Evolutionary conservation across 441 rosid genomes (phyloP), one percentile per base, ranked within the genome.

Genomic region (Mallotus japonicus): DNA sequence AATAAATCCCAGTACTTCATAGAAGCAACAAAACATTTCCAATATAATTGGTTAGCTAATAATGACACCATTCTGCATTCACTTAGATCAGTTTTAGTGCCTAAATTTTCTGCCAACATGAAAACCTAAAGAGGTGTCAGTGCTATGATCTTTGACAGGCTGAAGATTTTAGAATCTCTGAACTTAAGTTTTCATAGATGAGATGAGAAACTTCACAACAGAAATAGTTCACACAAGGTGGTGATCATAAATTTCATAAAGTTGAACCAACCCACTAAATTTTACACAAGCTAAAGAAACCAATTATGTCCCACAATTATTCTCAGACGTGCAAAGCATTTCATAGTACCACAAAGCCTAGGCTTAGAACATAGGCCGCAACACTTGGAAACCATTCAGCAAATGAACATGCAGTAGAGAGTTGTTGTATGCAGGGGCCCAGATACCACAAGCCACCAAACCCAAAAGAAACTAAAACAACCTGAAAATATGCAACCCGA

Each of bases 391-490:
- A 24, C 11, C 57, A 15, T 12, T 7, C 1, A 15, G 10, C 34
- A 54, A 67, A 49, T 4, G 19, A 9, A 42, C 19, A 42, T 63
- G 28, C 51, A 16, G 8, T 12, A 37, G 19, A 3, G 66, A 37
- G 4, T 16, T 40, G 50, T 16, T 8, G 3, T n/a, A 2, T 37
- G 47, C 46, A 32, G 2, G 70, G 71, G 71, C 65, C 20, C 37
- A 63, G n/a, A 12, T 58, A 8, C 20, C 8, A 24, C 49, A 58
- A 64, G 51, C 61, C 76, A 54, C 70, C 49, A 17, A 17, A 44
- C 62, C 40, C 28, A 55, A 42, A 8, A 37, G 40, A 37, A 37
- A 37, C 40, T 37, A 37, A 37, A 37, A 4, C 40, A 37, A 37
- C 40, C 28, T 61, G 10, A 60, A 19, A n/a, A 13, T 47, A 16